These are phyloP conservation scores for Coix lacrymajobi DNA, from an alignment of 176 grass and related monocot genomes.

Conservation along the genomic window DNA sequence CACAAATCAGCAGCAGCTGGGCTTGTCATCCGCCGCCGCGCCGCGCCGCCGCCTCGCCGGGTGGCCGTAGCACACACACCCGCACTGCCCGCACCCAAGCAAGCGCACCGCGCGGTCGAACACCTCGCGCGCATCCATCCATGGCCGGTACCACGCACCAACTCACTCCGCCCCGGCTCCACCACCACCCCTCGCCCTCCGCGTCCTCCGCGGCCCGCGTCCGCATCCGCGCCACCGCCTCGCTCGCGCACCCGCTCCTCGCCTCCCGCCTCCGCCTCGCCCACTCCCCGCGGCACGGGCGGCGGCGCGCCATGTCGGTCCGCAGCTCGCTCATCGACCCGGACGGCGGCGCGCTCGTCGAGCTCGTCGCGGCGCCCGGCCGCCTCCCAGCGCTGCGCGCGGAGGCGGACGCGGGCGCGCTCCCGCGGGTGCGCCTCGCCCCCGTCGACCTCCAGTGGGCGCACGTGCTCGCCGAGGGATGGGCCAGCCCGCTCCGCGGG, in stretches of 20 bases:
- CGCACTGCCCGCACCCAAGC: no score
- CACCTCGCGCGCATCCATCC: slow-evolving; percentile 12
- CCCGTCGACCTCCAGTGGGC: slow-evolving; percentile 83
- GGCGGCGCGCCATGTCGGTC: slow-evolving; percentile 27
- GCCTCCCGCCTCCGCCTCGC: background rate
- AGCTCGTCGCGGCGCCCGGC: slow-evolving; percentile 38
- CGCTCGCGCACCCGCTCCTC: slow-evolving; percentile 1
- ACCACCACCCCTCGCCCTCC: background rate
- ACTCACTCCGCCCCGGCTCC: slow-evolving; percentile 28
- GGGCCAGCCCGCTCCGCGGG: slow-evolving; percentile 79
- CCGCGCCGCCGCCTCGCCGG: background rate
- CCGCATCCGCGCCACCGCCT: slow-evolving; percentile 1
- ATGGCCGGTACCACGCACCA: slow-evolving; percentile 44
- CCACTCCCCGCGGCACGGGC: background rate
- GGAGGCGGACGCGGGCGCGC: slow-evolving; percentile 50
- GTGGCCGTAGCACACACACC: background rate
- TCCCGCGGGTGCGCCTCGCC: slow-evolving; percentile 38
- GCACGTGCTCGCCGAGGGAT: slow-evolving; percentile 91
- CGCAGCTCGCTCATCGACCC: slow-evolving; percentile 87
- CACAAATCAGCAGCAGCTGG: background rate
- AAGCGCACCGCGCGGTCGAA: background rate
- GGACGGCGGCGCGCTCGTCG: slow-evolving; percentile 70
- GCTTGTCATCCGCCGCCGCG: background rate
- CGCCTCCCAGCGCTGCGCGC: slow-evolving; percentile 31
- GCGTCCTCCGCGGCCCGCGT: background rate